A percentile compares a stretch with the other conserved stretches of the same genome.
Evolutionary conservation across 2,329 filamentous ascomycete species (phyloP).

Genomic region (Claviceps sp.): DNA sequence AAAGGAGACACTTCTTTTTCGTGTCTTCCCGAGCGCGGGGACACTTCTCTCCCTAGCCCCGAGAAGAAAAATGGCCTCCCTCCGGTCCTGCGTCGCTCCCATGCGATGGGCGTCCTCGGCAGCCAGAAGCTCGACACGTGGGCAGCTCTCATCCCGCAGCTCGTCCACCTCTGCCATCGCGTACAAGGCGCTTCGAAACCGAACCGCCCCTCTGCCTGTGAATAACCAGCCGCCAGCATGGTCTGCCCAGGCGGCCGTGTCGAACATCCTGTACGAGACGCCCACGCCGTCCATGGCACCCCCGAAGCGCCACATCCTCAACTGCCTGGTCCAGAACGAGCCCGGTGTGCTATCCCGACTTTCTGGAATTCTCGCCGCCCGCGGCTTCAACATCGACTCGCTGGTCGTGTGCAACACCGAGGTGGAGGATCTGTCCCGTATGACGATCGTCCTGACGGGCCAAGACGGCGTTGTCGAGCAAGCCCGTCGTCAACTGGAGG

Average conservation of each 20-base stretch:
- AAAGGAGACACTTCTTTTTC: background rate
- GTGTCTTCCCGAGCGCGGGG: background rate
- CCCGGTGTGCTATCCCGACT: conserved; percentile 93
- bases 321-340: conserved; percentile 98
- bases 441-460: conserved; percentile 95
- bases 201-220: conserved; percentile 72
- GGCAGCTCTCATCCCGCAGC: conserved; percentile 28
- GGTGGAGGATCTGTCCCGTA: conserved; percentile 89
- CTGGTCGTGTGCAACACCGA: conserved; percentile 96
- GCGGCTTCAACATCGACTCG: conserved; percentile 98
- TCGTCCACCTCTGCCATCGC: conserved; percentile 86
- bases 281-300: conserved; percentile 71
- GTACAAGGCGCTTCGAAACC: conserved; percentile 92
- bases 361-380: conserved; percentile 86
- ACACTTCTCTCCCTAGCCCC: background rate
- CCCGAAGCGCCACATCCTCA: conserved; percentile 89
- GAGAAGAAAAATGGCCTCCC: conserved; percentile 27
- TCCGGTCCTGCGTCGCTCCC: conserved; percentile 28
- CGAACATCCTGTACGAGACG: conserved; percentile 97
- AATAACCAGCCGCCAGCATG: conserved; percentile 62
- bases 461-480: conserved; percentile 97
- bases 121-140: conserved; percentile 12
- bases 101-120: conserved; percentile 21
- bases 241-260: conserved; percentile 89
- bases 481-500: conserved; percentile 86